Percentiles rank a stretch among this genome's conserved stretches.
Evolutionary conservation across 108 stramenopile genomes (phyloP).

Genomic region (Cyclostephanos invisitatus): DNA sequence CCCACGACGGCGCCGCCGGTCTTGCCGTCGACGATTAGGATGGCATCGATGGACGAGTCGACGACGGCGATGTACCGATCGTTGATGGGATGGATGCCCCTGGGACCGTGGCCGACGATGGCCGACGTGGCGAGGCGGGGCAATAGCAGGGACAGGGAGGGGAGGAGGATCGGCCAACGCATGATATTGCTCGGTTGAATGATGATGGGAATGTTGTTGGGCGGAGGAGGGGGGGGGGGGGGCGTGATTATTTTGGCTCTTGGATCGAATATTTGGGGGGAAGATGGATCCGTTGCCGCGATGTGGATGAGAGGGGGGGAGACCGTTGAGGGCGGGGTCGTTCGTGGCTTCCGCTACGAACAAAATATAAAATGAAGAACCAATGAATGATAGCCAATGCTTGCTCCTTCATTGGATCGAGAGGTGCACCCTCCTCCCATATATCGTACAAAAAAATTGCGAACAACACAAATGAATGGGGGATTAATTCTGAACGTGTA

Average conservation of each 20-base stretch:
- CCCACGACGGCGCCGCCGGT: slow-evolving; percentile 44
- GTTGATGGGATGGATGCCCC: slow-evolving; percentile 42
- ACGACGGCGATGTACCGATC: slow-evolving; percentile 43
- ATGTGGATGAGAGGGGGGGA: not conserved
- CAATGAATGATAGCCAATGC: no score
- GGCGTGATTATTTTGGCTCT: not conserved
- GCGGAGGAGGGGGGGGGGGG: not conserved
- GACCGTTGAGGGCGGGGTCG: no score
- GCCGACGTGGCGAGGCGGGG: slow-evolving; percentile 3
- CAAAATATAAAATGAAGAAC: no score
- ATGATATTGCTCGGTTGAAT: not conserved
- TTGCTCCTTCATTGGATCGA: no score
- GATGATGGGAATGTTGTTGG: not conserved
- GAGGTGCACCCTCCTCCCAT: no score
- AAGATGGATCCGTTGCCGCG: not conserved
- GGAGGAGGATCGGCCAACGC: slow-evolving; percentile 11
- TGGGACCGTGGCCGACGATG: slow-evolving; percentile 31
- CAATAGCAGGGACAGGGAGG: slow-evolving; percentile 26
- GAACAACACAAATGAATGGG: no score
- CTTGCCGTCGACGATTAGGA: slow-evolving; percentile 43
- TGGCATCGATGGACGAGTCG: slow-evolving; percentile 46
- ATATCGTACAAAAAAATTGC: no score
- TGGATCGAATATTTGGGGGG: not conserved
- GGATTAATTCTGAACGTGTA: no score
- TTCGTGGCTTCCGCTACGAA: no score